These are phyloP conservation scores for Miscanthus sacchariflorus DNA, from an alignment of 202 grass and related monocot species.

Conservation along the genomic window DNA sequence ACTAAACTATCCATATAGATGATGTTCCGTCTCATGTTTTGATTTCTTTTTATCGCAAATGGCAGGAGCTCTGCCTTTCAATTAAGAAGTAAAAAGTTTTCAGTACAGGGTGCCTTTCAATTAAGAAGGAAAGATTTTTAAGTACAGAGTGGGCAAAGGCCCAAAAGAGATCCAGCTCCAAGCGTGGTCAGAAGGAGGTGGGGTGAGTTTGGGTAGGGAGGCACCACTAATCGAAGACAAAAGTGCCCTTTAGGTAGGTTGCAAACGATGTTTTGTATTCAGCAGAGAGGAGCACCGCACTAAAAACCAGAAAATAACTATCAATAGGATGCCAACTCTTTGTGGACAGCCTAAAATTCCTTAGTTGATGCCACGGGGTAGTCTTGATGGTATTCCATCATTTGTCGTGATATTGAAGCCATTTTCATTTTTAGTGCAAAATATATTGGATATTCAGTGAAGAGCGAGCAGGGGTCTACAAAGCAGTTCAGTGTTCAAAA, in stretches of 20 bases:
- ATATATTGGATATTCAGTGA: not conserved
- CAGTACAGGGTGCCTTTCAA: not conserved
- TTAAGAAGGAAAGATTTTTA: not conserved
- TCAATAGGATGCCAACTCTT: not conserved
- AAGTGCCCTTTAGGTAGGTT: not conserved
- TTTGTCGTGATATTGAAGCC: not conserved
- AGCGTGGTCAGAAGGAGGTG: not conserved
- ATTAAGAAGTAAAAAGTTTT: not conserved
- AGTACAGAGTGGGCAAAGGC: not conserved
- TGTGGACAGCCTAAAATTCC: not conserved
- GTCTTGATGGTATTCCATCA: not conserved
- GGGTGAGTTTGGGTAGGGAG: not conserved
- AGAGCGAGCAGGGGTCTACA: not conserved
- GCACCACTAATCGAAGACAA: not conserved
- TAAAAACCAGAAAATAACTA: not conserved
- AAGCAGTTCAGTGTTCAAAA: not conserved
- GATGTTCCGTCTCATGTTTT: not conserved
- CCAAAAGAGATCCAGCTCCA: not conserved
- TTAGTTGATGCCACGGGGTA: not conserved
- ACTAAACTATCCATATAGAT: not conserved
- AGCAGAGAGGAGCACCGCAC: not conserved
- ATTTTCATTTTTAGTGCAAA: not conserved
- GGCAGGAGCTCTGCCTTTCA: not conserved
- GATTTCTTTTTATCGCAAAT: not conserved
- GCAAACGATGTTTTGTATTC: not conserved